phyloP scores from a whole-genome alignment of 1,284 basidiomycete species.

The Rhizoctonia solani region DNA sequence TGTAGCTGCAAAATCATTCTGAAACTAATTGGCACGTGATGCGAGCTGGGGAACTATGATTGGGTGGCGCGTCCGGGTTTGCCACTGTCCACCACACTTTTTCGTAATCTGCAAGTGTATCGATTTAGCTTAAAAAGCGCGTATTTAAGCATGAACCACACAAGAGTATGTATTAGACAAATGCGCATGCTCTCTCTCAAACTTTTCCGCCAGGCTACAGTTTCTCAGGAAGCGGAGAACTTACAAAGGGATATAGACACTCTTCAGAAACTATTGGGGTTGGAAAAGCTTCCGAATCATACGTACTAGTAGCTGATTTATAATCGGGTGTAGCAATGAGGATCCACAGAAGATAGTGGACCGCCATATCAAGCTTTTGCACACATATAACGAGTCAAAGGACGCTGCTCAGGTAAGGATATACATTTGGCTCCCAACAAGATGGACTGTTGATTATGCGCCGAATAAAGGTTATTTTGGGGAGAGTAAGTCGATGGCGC shows the following conservation, averaged over 20 bases:
- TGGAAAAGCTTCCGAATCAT: too few species aligned
- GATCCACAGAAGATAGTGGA: constrained; percentile 69
- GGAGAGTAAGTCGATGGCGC: constrained; percentile 50
- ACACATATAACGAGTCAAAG: constrained; percentile 78
- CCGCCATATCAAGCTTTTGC: constrained; percentile 69
- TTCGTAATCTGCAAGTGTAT: too few species aligned
- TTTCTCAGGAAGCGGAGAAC: constrained; percentile 1
- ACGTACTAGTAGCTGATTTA: too few species aligned
- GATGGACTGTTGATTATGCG: background rate
- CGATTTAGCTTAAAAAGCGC: background rate
- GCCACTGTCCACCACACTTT: background rate
- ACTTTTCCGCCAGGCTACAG: background rate
- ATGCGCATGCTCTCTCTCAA: background rate
- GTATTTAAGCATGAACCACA: background rate
- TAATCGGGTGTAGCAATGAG: constrained; percentile 42
- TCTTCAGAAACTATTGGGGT: constrained; percentile 22
- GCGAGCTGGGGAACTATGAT: background rate
- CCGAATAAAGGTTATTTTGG: constrained; percentile 57
- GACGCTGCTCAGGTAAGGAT: constrained; percentile 69
- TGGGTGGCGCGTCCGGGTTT: background rate
- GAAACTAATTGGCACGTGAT: background rate
- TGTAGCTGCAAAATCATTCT: too few species aligned
- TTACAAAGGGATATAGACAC: constrained; percentile 25
- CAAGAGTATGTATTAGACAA: background rate
- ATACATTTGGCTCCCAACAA: background rate